Evolutionary conservation across 176 grass and related monocot genomes (phyloP).

Genomic region (Eragrostis curvula): DNA sequence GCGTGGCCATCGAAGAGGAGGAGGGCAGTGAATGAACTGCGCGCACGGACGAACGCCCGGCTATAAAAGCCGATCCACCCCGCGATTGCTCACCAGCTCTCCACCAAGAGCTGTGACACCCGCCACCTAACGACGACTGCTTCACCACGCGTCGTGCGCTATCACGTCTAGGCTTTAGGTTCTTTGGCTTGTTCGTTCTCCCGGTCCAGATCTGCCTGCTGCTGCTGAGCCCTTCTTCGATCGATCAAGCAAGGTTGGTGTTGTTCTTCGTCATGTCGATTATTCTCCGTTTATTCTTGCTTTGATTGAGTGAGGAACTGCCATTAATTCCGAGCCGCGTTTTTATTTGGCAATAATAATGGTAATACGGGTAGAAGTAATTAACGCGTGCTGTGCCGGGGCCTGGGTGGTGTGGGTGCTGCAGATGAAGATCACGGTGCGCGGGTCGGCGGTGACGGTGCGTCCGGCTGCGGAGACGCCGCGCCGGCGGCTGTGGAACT

Average conservation of each 20-base stretch:
- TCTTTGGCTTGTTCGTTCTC: neutral
- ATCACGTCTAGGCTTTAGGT: neutral
- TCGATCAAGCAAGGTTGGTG: neutral
- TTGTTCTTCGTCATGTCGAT: neutral
- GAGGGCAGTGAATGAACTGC: neutral
- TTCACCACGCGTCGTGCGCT: slow-evolving; percentile 22
- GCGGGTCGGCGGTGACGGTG: slow-evolving; percentile 70
- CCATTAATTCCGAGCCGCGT: neutral
- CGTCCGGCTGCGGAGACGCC: slow-evolving; percentile 68
- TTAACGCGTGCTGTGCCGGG: neutral
- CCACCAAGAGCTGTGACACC: slow-evolving; percentile 50
- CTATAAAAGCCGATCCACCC: slow-evolving; percentile 48
- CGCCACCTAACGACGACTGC: slow-evolving; percentile 2
- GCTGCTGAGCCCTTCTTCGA: neutral
- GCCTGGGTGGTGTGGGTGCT: neutral
- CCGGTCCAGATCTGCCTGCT: slow-evolving; percentile 14
- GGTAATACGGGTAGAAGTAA: no score
- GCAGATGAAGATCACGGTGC: slow-evolving; percentile 70
- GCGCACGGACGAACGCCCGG: neutral
- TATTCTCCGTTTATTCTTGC: neutral
- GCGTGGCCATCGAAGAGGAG: neutral
- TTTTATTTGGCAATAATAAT: neutral
- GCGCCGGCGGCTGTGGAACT: slow-evolving; percentile 68
- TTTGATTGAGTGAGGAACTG: neutral
- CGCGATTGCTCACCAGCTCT: slow-evolving; percentile 55